Evolutionary conservation across 164 flowering plant species (phyloP).

Genomic region (grape (Vitis vinifera)): DNA sequence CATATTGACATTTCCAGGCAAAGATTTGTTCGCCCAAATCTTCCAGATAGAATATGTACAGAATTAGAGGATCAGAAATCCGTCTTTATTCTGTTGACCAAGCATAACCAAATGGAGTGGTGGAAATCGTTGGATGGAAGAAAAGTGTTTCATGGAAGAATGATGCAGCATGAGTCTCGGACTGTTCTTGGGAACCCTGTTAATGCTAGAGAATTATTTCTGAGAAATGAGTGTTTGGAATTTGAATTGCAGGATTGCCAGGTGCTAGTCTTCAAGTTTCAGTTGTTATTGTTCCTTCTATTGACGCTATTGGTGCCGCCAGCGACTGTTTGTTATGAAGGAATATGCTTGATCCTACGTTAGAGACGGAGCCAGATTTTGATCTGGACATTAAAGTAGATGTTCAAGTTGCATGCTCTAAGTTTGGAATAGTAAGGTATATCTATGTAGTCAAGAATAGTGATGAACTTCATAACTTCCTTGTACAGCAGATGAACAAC

Average conservation of each 20-base stretch:
- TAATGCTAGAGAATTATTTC: too few relatives aligned
- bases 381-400: slow-evolving; percentile 92
- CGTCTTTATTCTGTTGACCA: slow-evolving; percentile 57
- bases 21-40: too few relatives aligned
- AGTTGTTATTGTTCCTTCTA: slow-evolving; percentile 34
- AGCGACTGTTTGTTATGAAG: slow-evolving; percentile 81
- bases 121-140: slow-evolving; percentile 48
- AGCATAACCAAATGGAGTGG: slow-evolving; percentile 77
- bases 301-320: slow-evolving; percentile 66
- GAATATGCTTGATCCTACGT: slow-evolving; percentile 88
- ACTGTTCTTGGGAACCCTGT: too few relatives aligned
- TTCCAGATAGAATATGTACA: too few relatives aligned
- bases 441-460: slow-evolving; percentile 67
- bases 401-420: slow-evolving; percentile 73
- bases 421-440: slow-evolving; percentile 67
- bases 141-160: too few relatives aligned
- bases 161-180: too few relatives aligned
- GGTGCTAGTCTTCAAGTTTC: slow-evolving; percentile 40
- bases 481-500: slow-evolving; percentile 20
- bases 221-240: too few relatives aligned
- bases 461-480: slow-evolving; percentile 22
- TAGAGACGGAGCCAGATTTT: slow-evolving; percentile 85
- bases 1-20: too few relatives aligned
- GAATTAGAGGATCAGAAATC: slow-evolving; percentile 60
- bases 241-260: slow-evolving; percentile 44